Conservation (phyloP, 768 basidiomycete genomes). For the Boletus barrowsii region DNA sequence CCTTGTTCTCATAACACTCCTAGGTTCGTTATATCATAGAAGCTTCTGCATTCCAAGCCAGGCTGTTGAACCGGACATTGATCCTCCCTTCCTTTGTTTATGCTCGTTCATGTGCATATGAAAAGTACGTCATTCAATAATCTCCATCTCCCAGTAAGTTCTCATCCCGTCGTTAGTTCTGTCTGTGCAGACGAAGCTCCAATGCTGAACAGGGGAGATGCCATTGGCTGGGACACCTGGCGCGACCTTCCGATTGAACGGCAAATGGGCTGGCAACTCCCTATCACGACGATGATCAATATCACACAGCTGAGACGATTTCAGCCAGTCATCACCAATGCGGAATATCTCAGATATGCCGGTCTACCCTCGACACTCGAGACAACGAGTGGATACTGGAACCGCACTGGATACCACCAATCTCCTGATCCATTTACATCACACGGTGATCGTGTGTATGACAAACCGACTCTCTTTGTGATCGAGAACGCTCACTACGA, state of each 20-base stretch:
- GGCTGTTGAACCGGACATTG: slow-evolving; percentile 38
- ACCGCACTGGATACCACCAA: slow-evolving; percentile 28
- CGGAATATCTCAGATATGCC: slow-evolving; percentile 41
- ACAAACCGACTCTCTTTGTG: slow-evolving; percentile 26
- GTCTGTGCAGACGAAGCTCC: slow-evolving; percentile 38
- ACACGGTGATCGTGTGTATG: slow-evolving; percentile 11
- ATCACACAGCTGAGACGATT: slow-evolving; percentile 35
- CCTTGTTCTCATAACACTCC: neutral
- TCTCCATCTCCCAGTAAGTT: neutral
- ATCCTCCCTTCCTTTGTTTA: slow-evolving; percentile 43
- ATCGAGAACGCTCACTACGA: slow-evolving; percentile 43
- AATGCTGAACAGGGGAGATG: slow-evolving; percentile 43
- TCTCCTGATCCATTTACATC: slow-evolving; percentile 15
- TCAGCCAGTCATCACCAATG: slow-evolving; percentile 34
- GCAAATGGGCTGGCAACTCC: slow-evolving; percentile 33
- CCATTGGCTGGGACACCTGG: slow-evolving; percentile 39
- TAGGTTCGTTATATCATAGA: slow-evolving; percentile 47
- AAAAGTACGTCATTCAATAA: slow-evolving; percentile 25
- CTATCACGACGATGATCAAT: slow-evolving; percentile 38
- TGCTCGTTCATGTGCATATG: slow-evolving; percentile 41
- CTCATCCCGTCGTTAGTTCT: slow-evolving; percentile 14
- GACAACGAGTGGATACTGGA: slow-evolving; percentile 38
- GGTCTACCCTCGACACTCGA: slow-evolving; percentile 31
- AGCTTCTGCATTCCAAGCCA: slow-evolving; percentile 37
- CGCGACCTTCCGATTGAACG: slow-evolving; percentile 32